A percentile compares a stretch with the other conserved stretches of the same genome.
Evolutionary conservation across 129 eudicot genomes (phyloP).

Genomic region (Glebionis coronaria): DNA sequence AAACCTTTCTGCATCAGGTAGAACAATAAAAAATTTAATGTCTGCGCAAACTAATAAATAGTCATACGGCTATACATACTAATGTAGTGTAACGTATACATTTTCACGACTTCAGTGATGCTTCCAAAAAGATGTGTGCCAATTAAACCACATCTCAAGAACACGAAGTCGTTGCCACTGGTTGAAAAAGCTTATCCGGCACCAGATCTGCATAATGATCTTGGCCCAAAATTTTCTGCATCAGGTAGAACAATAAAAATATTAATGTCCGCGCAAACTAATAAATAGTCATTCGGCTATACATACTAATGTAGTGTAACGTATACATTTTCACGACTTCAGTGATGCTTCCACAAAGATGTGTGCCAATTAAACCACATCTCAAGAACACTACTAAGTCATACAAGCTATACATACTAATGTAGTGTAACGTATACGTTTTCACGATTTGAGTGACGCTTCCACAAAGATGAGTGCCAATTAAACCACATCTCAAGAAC

Average conservation of each 20-base stretch:
- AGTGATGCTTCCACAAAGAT: conserved; percentile 59
- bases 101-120: conserved; percentile 27
- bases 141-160: conserved; percentile 82
- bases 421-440: conserved; percentile 39
- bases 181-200: conserved; percentile 70
- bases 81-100: conserved; percentile 35
- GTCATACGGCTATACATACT: conserved; percentile 6
- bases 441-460: conserved; percentile 23
- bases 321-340: conserved; percentile 43
- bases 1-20: conserved; percentile 34
- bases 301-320: conserved; percentile 4
- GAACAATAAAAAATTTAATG: not conserved
- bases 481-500: conserved; percentile 83
- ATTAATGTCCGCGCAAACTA: not conserved
- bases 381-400: conserved; percentile 34
- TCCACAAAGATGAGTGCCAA: conserved; percentile 75
- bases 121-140: conserved; percentile 73
- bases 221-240: conserved; percentile 39
- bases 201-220: conserved; percentile 33
- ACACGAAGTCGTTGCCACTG: conserved; percentile 55
- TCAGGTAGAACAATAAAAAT: not conserved
- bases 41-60: not conserved
- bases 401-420: conserved; percentile 4
- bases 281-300: not conserved
- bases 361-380: conserved; percentile 89